Base-by-base conservation (phyloP, 2,329 filamentous ascomycete species). In the Tolypocladium cylindrosporum region DNA sequence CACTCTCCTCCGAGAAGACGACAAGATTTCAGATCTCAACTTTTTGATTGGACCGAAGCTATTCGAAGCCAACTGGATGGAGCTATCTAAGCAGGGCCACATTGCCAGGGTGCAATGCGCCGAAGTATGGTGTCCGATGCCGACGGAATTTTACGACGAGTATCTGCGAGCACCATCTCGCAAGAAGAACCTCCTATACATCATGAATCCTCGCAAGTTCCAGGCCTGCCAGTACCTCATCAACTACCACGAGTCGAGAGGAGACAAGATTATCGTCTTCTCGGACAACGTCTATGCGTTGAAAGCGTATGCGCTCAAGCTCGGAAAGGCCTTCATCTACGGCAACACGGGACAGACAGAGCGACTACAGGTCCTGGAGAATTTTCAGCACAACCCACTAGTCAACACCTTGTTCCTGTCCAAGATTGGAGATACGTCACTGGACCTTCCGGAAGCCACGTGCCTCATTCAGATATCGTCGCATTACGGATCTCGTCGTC, bases 121-220 rank as follows among this genome's bases (percentile, higher is more conserved):
- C 16, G 94, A 99, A 73, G 94, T 99, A 8, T 99, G 94, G 94
- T 99, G 94, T 69, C 91, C 93, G 2, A 99, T 99, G 94, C 96
- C 94, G 0, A 94, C 92, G 0, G 94, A 99, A 66, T 99, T 99
- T 70, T 97, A 97, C 72, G 88, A 91, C 21, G 91, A 97, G 71
- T 99, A 97, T 74, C 82, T 97, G 60, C 83, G 84, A 61, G 86
- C 85, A 14, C 84, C 84, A 19, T 72, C 76, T 1, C 73, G 77
- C 9, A 75, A 76, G 64, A 75, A 76, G 66, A 72, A 72, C 3
- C 60, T 78, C 7, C 82, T 97, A 2, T 97, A 94, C 66, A 95
- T 95, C 63, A 97, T 99, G 92, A 99, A 99, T 67, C 94, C 94
- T 1, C 83, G 88, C 64, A 99, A 99, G 73, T 96, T 97, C 71